Base-by-base conservation (phyloP, 805 yeast species). In the Candida pseudofarinosa region DNA sequence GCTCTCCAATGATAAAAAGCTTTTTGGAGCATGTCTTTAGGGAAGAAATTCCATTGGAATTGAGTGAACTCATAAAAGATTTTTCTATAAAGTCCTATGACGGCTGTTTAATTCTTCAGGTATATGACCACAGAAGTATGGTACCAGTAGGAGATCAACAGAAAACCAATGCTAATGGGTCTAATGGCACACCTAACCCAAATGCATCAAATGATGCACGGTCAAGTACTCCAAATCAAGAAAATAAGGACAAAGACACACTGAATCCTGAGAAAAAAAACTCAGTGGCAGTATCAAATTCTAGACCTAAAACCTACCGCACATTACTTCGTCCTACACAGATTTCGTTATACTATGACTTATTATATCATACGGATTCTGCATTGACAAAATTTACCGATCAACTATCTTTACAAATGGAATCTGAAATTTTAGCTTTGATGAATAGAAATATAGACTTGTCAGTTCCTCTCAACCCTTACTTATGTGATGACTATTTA, bases 61-160 rank as follows among this genome's bases (percentile, higher is more conserved):
- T 91, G 58, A 81, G 89, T 52, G 98, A 93, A 64, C 85, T 91
- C 7, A 73, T 93, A 36, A 81, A 85, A 55, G 98, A 91, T 60
- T 87, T 91, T 31, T 85, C 90, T 15, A 79, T 90, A 28, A 79
- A 80, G 46, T 77, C 88, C 41, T 91, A 88, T 59, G 97, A 93
- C 58, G 97, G 97, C 0, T 87, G 95, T 60, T 69, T 91, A 33
- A 86, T 91, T 13, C 62, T 91, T 38, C 88, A 88, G 57, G 83
- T 91, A n/a, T 79, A 77, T 50, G 99, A 91, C 62, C 96, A 90
- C 60, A 70, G 97, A 18, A 73, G 76, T 45, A 69, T 67, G 64
- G 57, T 60, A 4, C 43, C 48, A n/a, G 43, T 44, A 4, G 36
- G 40, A 16, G 18, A 23, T 4, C 38, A 43, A 12, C 19, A 31